These are phyloP conservation scores for Tulasnella sp. DNA, from an alignment of 768 basidiomycete genomes.

Conservation along the genomic window DNA sequence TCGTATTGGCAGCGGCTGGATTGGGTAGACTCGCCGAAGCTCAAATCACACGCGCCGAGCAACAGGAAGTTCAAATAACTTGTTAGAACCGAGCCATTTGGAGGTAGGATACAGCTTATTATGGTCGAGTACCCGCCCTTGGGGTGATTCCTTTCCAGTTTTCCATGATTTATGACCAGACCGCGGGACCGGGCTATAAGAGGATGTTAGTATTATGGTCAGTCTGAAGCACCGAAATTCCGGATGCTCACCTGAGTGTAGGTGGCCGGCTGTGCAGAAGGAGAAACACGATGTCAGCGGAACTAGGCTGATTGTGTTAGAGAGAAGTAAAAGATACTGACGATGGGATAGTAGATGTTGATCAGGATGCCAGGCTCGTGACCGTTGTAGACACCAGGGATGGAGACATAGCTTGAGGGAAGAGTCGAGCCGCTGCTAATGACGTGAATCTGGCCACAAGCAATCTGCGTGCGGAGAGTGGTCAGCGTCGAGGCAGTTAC, in stretches of 20 bases:
- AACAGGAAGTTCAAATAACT: not conserved
- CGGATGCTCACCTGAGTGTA: not conserved
- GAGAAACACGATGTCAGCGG: not conserved
- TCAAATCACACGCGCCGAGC: not conserved
- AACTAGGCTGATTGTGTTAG: not conserved
- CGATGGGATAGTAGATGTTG: constrained; percentile 17
- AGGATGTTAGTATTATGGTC: not conserved
- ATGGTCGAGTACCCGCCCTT: not conserved
- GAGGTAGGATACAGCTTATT: not conserved
- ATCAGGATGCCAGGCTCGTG: constrained; percentile 11
- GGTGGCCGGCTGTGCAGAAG: not conserved
- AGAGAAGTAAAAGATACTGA: not conserved
- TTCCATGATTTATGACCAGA: not conserved
- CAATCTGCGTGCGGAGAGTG: not conserved
- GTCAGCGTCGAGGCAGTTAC: not conserved
- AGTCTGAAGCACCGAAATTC: not conserved
- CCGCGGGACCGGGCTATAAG: not conserved
- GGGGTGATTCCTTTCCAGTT: not conserved
- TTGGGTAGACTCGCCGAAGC: not conserved
- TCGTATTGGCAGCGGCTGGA: not conserved
- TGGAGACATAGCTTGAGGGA: not conserved
- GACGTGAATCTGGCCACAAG: constrained; percentile 4
- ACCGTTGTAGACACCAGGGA: constrained; percentile 18
- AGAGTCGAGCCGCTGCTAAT: not conserved
- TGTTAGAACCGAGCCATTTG: not conserved